Percentiles rank a stretch among this genome's conserved stretches.
Evolutionary conservation across 805 yeast species (phyloP).

Genomic region (Monosporozyma servazzii): DNA sequence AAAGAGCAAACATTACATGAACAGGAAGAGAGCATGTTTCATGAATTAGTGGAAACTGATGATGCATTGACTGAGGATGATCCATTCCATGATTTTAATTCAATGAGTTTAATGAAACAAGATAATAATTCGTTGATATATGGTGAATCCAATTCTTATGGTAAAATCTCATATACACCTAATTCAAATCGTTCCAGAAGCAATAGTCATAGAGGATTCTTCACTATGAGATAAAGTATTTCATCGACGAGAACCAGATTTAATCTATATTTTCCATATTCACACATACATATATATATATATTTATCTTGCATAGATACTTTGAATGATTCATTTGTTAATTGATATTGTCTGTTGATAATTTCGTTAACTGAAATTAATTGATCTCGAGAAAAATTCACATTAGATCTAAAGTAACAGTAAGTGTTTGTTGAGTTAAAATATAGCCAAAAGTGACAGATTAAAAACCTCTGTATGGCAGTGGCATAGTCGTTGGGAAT

Average conservation of each 20-base stretch:
- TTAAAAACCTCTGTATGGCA: neutral
- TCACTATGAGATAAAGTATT: conserved; percentile 16
- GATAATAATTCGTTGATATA: conserved; percentile 46
- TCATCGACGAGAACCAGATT: neutral
- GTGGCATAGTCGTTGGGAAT: neutral
- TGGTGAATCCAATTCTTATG: conserved; percentile 36
- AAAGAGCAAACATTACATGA: conserved; percentile 17
- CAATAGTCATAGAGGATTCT: conserved; percentile 32
- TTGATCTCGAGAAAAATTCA: neutral
- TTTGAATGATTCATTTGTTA: too few relatives aligned
- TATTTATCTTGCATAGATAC: neutral
- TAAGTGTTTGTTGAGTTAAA: neutral
- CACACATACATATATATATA: neutral
- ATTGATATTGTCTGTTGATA: too few relatives aligned
- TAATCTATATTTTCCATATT: neutral
- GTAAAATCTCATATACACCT: conserved; percentile 34
- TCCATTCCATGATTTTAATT: conserved; percentile 77
- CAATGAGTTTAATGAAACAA: conserved; percentile 75
- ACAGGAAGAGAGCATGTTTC: conserved; percentile 24
- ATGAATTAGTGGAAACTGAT: conserved; percentile 27
- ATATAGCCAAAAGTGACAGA: neutral
- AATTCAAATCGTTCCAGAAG: conserved; percentile 33
- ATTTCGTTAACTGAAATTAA: too few relatives aligned
- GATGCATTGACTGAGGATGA: conserved; percentile 39
- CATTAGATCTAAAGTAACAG: neutral